Base-by-base conservation (phyloP, 2,329 filamentous ascomycete genomes). In the Coniella vitis region DNA sequence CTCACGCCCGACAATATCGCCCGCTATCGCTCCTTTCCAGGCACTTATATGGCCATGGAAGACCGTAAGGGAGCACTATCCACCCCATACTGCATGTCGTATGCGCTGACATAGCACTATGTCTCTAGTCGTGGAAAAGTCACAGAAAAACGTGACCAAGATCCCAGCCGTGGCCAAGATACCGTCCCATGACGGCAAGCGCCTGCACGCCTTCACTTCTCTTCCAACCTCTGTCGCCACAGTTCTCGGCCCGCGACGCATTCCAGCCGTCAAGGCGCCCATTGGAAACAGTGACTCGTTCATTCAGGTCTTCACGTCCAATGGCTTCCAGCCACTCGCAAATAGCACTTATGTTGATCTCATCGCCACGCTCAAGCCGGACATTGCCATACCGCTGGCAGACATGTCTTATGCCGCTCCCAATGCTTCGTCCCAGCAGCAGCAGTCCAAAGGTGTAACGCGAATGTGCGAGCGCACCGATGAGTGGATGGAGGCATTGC, bases 401-500 rank as follows among this genome's bases (percentile, higher is more conserved):
- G 93, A 98, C 65, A 76, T 90, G 41, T 68, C 66, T 34, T 61
- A 65, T 41, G 48, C 61, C 1, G 9, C n/a, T n/a, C n/a, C 57
- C 68, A 48, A 61, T 1, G 9, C 57, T 68, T 58, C 57, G 69
- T 71, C 47, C 55, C 71, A 65, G 4, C 77, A 86, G 0, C 77
- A 86, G 0, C 79, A 83, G 3, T 69, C 75, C 9, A 95, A 94
- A 67, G 78, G 90, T 39, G 79, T 86, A 40, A 74, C 81, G 32
- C 90, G 87, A 60, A 96, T 95, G 83, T 84, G 82, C 20, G 89
- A 93, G 60, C 77, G 91, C 49, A 95, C 88, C 1, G 86, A 93
- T 62, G 76, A 79, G 34, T 97, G 90, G 88, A 72, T 91, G 16
- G 77, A 80, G 20, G 78, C 86, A 54, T 80, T 89, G 44, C 71